Evolutionary conservation across 2,329 filamentous ascomycete species (phyloP).

Genomic region (Hansfordia pulvinata): DNA sequence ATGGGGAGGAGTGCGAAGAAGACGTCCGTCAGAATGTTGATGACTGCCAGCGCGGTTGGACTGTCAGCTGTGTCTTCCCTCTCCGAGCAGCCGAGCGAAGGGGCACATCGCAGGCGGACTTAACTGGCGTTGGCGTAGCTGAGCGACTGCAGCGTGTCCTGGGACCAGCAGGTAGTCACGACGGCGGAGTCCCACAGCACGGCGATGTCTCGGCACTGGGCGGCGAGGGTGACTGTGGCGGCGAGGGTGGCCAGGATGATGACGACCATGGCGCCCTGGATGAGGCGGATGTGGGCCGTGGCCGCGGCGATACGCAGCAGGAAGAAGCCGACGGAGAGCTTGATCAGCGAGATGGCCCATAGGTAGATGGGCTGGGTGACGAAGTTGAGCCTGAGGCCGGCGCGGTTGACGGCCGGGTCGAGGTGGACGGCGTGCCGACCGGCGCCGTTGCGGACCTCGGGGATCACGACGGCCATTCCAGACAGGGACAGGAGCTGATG

Average conservation of each 20-base stretch:
- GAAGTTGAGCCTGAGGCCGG: constrained; percentile 16
- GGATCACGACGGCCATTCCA: constrained; percentile 15
- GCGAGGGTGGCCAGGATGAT: constrained; percentile 11
- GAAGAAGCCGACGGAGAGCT: constrained; percentile 17
- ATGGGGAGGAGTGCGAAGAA: constrained; percentile 14
- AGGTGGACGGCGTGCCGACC: constrained; percentile 15
- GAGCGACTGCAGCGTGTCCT: constrained; percentile 11
- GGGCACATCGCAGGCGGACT: constrained; percentile 10
- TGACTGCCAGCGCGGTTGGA: constrained; percentile 4
- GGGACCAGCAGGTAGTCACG: constrained; percentile 10
- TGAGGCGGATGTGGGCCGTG: constrained; percentile 6
- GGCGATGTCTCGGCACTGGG: constrained; percentile 6
- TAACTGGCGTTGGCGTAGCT: constrained; percentile 9
- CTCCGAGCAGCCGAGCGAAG: not conserved
- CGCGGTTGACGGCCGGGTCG: constrained; percentile 8
- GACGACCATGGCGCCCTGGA: constrained; percentile 11
- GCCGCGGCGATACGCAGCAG: constrained; percentile 13
- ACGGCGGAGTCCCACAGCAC: constrained; percentile 13
- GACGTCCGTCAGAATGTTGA: constrained; percentile 14
- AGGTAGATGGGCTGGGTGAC: constrained; percentile 16
- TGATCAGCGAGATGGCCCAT: constrained; percentile 12
- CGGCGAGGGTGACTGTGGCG: constrained; percentile 3
- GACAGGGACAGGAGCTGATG: constrained; percentile 9
- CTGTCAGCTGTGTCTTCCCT: no score
- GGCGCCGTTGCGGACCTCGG: constrained; percentile 11